Evolutionary conservation across 2,329 filamentous ascomycete genomes (phyloP), one percentile per base, ranked within the genome.

Genomic region (Cladosporium velox): DNA sequence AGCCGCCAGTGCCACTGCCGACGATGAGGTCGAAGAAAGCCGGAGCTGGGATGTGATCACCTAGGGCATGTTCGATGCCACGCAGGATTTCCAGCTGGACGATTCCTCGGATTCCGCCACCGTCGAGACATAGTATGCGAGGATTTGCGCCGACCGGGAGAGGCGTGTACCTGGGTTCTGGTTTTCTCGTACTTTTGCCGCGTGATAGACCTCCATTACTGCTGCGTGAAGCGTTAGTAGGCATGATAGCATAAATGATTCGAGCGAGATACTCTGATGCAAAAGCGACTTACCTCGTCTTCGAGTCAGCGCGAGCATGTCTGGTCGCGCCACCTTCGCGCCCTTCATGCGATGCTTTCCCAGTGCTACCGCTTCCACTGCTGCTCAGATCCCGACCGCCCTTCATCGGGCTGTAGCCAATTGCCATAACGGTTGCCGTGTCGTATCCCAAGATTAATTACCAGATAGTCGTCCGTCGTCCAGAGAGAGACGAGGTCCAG

Each of bases 11-110:
- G 2, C 75, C 74, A n/a, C 79, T 81, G 24, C 81, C 81, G 7
- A 83, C 78, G 24, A 85, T 80, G 2, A 84, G 75, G 65, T 85
- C 83, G 66, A 85, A 83, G 71, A 84, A 84, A 3, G 72, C 72
- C 59, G 79, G 80, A 2, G 84, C 77, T 10, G 74, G 71, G 2
- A 84, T 67, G 32, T 52, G 58, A 26, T 60, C 57, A 2, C 78
- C 80, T 1, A 83, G 69, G 4, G 73, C 73, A 26, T 71, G 72
- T 67, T 84, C 78, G 11, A 85, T 77, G 4, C 72, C 70, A 30
- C 75, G 69, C 4, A 85, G 72, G 0, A 82, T 75, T 67, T 81
- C 78, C 2, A 84, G 72, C 57, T 81, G 78, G 1, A 82, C 79
- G 28, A 84, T 80, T 2, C 80, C 81, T 55, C 81, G 74, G 49